Base-by-base conservation (phyloP, 2,329 filamentous ascomycete species). In the Rhinocladiella similis region DNA sequence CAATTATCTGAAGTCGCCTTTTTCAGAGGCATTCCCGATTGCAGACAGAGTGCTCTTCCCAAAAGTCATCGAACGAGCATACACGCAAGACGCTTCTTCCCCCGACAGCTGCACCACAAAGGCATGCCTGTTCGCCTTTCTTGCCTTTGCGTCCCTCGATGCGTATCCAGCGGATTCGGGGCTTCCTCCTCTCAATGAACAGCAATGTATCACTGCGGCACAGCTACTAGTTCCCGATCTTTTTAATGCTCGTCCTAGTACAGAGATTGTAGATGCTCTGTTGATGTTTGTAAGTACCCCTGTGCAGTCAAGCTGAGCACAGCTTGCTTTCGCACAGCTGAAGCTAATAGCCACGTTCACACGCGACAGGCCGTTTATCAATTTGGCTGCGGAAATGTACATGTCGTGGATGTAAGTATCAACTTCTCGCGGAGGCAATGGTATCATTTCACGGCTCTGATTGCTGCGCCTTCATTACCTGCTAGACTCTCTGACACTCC, bases 41-140 rank as follows among this genome's bases (percentile, higher is more conserved):
- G 62, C 83, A 2, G 79, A 84, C 53, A 57, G 64, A 0, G 68
- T 73, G 0, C 64, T 83, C 0, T 83, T 83, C 53, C 59, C 67
- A 12, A 68, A 75, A 1, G 82, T 76, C 0, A 71, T 82, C 16
- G 66, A 71, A 0, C 33, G 68, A 0, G 81, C 80, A 0, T 83
- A 83, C 61, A 70, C 1, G 47, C 56, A 20, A 19, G 3, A 33
- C 59, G 69, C 67, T 54, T 63, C 64, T 2, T 65, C 73, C 2
- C 70, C 69, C 25, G 73, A 19, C 3, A 41, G 75, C 14, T 13
- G 5, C 5, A 22, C 42, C 16, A 14, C 42, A 5, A 77, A 72
- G 47, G 77, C 75, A 1, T 82, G 78, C 52, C 70, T 83, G 0
- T 72, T 80, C 47, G 72, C 80, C 0, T 82, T 83, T 61, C 57